Base-by-base conservation (phyloP, 2,329 filamentous ascomycete genomes). In the Paraconiothyrium sp. region DNA sequence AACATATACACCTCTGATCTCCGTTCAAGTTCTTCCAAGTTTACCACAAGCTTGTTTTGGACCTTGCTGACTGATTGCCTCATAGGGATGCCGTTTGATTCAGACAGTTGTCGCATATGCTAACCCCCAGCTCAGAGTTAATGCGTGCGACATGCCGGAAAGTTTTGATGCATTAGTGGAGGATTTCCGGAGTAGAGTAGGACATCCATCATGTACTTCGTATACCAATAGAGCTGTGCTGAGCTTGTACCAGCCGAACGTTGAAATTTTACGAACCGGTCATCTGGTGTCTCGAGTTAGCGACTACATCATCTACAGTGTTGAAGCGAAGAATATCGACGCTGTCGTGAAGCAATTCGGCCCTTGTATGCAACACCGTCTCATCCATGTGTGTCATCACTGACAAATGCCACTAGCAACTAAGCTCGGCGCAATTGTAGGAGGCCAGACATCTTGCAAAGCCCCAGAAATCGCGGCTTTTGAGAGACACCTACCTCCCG, bases 241-340 rank as follows among this genome's bases (percentile, higher is more conserved):
- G 81, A 84, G 80, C 72, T 70, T 72, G 76, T 70, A 77, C 83
- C 89, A 94, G 94, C 90, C 86, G 64, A 84, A 82, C 72, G 83
- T 99, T 84, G 89, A 92, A 80, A 95, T 99, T 74, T 89, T 94
- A 78, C 90, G 88, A 79, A 97, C 97, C 87, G 96, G 96, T 72
- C 94, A 98, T 83, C 87, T 94, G 79, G 95, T 99, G 72, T 97
- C 95, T 72, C 90, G 95, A 82, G 89, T 90, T 80, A 97, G 94
- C 89, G 94, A 98, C 85, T 98, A 94, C 80, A 97, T 97, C 82
- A 93, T 99, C 78, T 99, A 99, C 86, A 97, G 92, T 81, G 95
- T 99, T 80, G 94, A 98, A 81, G 95, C 95, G 64, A 93, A 93
- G 72, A 88, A 90, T 68, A 97, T 99, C 79, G 91, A 93, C 77